Percentiles rank a stretch among this genome's conserved stretches.
Conservation (phyloP, 352 stramenopile species). For the Phytophthora pisi region DNA sequence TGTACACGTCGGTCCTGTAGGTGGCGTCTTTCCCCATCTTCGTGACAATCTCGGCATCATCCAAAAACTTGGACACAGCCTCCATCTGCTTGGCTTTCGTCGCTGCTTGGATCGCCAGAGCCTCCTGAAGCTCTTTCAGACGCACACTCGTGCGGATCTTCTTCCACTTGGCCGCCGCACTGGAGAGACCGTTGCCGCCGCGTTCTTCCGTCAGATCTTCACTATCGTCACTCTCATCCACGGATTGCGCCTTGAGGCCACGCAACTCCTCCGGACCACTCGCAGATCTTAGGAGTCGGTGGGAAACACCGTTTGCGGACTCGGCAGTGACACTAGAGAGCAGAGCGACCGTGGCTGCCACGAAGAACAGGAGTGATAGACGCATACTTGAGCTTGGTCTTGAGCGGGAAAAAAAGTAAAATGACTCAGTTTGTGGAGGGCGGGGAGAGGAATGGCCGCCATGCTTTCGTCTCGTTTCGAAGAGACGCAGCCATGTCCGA, state of each 20-base stretch:
- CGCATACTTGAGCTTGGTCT: slow-evolving; percentile 1
- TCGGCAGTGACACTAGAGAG: background rate
- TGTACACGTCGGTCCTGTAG: background rate
- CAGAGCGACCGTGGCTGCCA: background rate
- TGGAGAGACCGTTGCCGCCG: background rate
- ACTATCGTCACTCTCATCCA: background rate
- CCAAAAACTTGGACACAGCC: background rate
- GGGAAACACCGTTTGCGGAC: background rate
- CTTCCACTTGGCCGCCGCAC: background rate
- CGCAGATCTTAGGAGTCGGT: background rate
- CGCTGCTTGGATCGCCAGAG: background rate
- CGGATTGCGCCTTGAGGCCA: background rate
- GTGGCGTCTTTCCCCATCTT: background rate
- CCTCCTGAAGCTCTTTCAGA: background rate
- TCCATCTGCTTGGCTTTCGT: background rate
- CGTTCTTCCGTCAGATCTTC: background rate
- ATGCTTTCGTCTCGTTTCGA: background rate
- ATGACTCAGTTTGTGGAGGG: background rate
- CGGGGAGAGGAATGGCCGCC: background rate
- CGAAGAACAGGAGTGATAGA: background rate
- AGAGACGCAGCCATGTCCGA: background rate
- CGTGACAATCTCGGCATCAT: background rate
- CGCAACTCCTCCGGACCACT: background rate
- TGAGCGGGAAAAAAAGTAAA: background rate
- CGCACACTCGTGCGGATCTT: background rate